Evolutionary conservation across 2,329 filamentous ascomycete species (phyloP), one percentile per base, ranked within the genome.

Genomic region (Beauveria asiatica): DNA sequence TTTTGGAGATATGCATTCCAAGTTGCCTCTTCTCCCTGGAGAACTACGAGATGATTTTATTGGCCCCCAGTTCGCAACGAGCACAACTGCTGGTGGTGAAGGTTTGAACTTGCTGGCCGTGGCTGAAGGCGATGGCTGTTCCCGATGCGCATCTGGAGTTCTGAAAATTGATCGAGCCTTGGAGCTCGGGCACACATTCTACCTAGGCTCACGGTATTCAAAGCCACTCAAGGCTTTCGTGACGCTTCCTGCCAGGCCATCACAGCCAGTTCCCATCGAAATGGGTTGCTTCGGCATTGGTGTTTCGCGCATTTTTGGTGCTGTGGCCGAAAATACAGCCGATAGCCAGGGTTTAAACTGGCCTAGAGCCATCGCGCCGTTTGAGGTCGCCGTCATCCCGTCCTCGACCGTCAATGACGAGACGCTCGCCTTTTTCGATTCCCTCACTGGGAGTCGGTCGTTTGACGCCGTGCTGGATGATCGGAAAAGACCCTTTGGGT

Each of bases 221-320:
- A 78, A 83, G 21, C 87, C 91, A 0, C 79, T 99, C 0, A 76
- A 81, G 8, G 88, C 90, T 1, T 78, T 74, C 1, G 81, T 94
- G 2, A 75, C 77, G 5, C 63, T 74, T 3, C 69, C 73, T 13
- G 62, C 65, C 45, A 64, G 51, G 6, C 67, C 69, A 21, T 66
- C 66, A 11, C 65, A 65, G 30, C 66, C 63, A 3, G 78, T 84
- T 0, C 79, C 85, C 0, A 81, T 96, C 68, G 85, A 96, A 65
- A 99, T 99, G 94, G 94, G 94, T 59, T 99, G 94, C 71, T 91
- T 97, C 70, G 94, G 94, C 1, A 95, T 99, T 63, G 94, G 94
- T 1, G 85, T 99, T 19, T 96, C 92, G 5, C 87, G 94, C 49
- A 86, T 99, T 67, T 87, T 99, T 63, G 92, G 88, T 9, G 91